Evolutionary conservation across 257 asterid genomes (phyloP), one percentile per base, ranked within the genome.

Genomic region (Agastache rugosa): DNA sequence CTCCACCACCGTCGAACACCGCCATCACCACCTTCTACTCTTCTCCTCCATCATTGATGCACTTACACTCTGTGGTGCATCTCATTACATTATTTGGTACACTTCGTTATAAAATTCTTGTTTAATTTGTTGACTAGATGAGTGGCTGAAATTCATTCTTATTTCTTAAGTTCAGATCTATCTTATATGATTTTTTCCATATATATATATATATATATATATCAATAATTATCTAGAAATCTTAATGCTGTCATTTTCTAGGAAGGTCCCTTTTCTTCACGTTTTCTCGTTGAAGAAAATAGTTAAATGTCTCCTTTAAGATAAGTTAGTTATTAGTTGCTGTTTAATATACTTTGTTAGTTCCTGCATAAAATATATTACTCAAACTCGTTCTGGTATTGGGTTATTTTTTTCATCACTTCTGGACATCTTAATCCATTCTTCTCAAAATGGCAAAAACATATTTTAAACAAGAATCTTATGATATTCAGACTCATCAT

Each of bases 291-390:
- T 47, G 47, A 41, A 58, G 59, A 71, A 54, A 58, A 15, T 72
- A 14, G 70, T 17, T 58, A 62, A 62, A 48, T 42, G 19, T 44
- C 2, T 4, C 35, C 68, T 58, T 44, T 72, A 58, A 59, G 63
- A 48, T 62, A 27, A 19, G 63, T 47, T 73, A 62, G 71, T 47
- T 73, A 48, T 31, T 50, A 19, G 77, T 72, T 72, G 69, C 54
- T 72, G 14, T 31, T 17, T 12, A 61, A 27, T 45, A 12, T 39
- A 37, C 39, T 34, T 34, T 34, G 62, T 20, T 47, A 34, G 34
- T 27, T 58, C 59, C 2, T 27, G 4, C 1, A 14, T 48, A 58
- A 12, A 55, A 20, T 14, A 37, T 23, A 29, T 9, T 27, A 29
- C n/a, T 60, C 35, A 0, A 60, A 60, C 29, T 11, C 45, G 25